These are phyloP conservation scores for Pyrenophora seminiperda DNA, from an alignment of 2,329 filamentous ascomycete species.

Conservation along the genomic window DNA sequence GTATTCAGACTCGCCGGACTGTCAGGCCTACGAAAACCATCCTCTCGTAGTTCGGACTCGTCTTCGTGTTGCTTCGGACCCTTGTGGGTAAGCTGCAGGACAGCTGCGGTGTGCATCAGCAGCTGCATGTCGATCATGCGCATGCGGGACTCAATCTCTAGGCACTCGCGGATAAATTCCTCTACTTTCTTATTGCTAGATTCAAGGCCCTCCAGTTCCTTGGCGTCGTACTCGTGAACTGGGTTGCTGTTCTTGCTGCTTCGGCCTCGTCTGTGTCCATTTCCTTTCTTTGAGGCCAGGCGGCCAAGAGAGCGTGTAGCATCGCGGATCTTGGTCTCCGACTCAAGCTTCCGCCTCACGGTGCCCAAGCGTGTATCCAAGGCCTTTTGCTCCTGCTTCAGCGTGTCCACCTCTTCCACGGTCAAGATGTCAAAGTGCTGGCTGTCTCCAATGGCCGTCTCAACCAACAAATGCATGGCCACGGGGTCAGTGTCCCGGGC, in stretches of 20 bases:
- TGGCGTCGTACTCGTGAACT: conserved; percentile 41
- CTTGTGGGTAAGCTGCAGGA: conserved; percentile 88
- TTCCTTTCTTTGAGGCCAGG: conserved; percentile 68
- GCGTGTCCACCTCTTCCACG: conserved; percentile 84
- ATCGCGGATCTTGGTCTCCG: conserved; percentile 94
- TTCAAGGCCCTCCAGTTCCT: conserved; percentile 73
- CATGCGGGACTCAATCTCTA: conserved; percentile 74
- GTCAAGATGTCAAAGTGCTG: conserved; percentile 83
- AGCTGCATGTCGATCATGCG: conserved; percentile 76
- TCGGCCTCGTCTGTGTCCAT: conserved; percentile 56
- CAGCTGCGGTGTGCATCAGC: conserved; percentile 88
- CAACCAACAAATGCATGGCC: conserved; percentile 87
- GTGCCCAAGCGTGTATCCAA: conserved; percentile 79
- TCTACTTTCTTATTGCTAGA: conserved; percentile 82
- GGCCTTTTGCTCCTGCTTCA: conserved; percentile 84
- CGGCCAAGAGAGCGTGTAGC: conserved; percentile 85
- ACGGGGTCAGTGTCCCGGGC: conserved; percentile 62
- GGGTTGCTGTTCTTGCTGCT: conserved; percentile 54
- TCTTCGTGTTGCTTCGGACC: conserved; percentile 65
- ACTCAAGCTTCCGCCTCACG: conserved; percentile 77
- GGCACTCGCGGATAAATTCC: conserved; percentile 79
- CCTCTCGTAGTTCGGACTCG: conserved; percentile 47
- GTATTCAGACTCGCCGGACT: conserved; percentile 79
- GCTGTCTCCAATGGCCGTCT: conserved; percentile 90
- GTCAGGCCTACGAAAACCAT: conserved; percentile 60